These are phyloP conservation scores for Auxenochlorella pyrenoidosa DNA, from an alignment of 139 green algal genomes.

Conservation along the genomic window DNA sequence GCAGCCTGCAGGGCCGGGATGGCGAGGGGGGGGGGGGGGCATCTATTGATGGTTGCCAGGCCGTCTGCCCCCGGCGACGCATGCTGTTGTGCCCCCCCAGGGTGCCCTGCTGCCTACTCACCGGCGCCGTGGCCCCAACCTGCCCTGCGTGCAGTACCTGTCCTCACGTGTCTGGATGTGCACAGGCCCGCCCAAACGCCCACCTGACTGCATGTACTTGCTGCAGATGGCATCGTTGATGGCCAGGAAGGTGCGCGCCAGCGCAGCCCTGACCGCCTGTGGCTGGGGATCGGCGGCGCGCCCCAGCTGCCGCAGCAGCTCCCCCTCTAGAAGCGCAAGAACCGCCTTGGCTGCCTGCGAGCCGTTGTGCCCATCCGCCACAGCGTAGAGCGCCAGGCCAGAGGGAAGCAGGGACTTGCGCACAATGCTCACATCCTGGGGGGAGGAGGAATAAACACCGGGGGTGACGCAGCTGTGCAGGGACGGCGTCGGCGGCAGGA, in stretches of 20 bases:
- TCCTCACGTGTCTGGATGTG: too few species aligned
- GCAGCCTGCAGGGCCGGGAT: background rate
- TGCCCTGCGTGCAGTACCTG: too few species aligned
- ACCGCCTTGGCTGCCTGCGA: background rate
- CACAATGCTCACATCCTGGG: conserved; percentile 26
- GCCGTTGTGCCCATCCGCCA: conserved; percentile 33
- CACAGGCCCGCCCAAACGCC: too few species aligned
- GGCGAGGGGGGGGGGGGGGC: background rate
- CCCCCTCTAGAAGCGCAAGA: background rate
- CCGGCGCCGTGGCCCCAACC: too few species aligned
- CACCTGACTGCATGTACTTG: conserved; percentile 13
- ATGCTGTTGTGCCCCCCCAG: too few species aligned
- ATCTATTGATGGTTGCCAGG: too few species aligned
- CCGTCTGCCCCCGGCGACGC: too few species aligned
- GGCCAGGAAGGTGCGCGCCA: conserved; percentile 15
- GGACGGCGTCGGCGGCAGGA: background rate
- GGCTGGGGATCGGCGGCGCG: background rate
- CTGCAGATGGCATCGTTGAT: background rate
- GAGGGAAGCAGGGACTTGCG: background rate
- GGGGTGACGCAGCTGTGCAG: background rate
- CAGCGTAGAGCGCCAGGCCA: background rate
- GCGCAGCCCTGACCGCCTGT: background rate
- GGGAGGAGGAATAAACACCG: background rate
- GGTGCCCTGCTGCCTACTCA: too few species aligned
- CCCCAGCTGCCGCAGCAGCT: conserved; percentile 23